Evolutionary conservation across 176 grass and related monocot species (phyloP).

Genomic region (Paspalum vaginatum): DNA sequence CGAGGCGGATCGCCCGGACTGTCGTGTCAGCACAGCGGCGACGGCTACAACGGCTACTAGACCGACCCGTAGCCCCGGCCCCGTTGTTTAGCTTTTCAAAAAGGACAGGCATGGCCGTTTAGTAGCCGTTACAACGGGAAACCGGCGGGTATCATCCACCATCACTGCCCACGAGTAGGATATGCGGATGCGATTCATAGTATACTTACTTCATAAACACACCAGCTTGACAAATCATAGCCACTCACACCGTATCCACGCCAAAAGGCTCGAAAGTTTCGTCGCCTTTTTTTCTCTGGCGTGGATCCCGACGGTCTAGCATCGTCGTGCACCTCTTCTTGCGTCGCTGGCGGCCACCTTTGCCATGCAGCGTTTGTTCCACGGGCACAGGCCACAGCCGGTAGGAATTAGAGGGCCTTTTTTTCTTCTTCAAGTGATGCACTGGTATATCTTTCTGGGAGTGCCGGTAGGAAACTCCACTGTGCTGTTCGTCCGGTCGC

Average conservation of each 20-base stretch:
- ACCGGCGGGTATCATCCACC: background rate
- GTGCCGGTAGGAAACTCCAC: background rate
- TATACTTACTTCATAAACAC: background rate
- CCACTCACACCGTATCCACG: background rate
- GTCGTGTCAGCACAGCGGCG: background rate
- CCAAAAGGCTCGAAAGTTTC: background rate
- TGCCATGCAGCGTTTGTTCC: no score
- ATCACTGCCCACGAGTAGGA: background rate
- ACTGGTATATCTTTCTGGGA: background rate
- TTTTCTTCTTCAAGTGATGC: background rate
- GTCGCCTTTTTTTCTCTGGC: background rate
- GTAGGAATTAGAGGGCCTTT: background rate
- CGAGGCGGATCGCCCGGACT: slow-evolving; percentile 24
- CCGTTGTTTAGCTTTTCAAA: slow-evolving; percentile 21
- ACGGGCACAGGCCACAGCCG: no score
- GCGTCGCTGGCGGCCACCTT: background rate
- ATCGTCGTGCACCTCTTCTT: background rate
- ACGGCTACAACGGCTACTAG: slow-evolving; percentile 42
- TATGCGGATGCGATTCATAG: background rate
- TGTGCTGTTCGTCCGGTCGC: background rate
- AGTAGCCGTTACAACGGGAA: slow-evolving; percentile 37
- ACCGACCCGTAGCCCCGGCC: background rate
- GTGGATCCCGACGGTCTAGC: no score
- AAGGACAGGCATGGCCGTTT: background rate
- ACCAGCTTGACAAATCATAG: slow-evolving; percentile 4